Base-by-base conservation (phyloP, 2,329 filamentous ascomycete species). In the Cladosporium phlei region DNA sequence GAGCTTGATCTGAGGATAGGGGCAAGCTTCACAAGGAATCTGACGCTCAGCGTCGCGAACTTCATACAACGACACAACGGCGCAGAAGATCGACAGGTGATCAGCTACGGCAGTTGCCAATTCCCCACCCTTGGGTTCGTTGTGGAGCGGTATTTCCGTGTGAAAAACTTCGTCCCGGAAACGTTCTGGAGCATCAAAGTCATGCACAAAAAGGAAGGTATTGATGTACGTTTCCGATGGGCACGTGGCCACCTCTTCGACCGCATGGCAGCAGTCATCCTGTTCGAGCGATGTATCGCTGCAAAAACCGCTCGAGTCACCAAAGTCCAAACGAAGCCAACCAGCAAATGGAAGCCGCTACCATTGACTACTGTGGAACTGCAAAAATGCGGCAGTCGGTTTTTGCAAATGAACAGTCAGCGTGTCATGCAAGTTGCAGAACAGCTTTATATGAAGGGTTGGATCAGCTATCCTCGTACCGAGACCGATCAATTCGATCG, bases 91-190 rank as follows among this genome's bases (percentile, higher is more conserved):
- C 70, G 54, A 70, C 55, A 42, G 27, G 42, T 59, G 6, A 52
- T 62, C 46, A 66, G 61, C 51, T 66, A 65, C 39, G 62, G 63
- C 14, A 95, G 90, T 3, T 98, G 93, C 56, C 93, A 98, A 64
- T 98, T 98, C 59, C 93, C 93, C 1, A 97, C 93, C 0, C 75
- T 98, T 4, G 93, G 93, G 0, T 98, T 98, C 55, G 91, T 98
- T 1, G 93, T 98, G 5, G 93, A 98, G 66, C 82, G 91, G 38
- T 98, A 97, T 65, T 88, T 95, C 58, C 83, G 87, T 40, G 93
- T 98, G 42, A 83, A 88, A 53, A 95, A 95, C 57, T 98, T 98
- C 65, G 82, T 93, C 1, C 86, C 91, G 0, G 93, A 98, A 62
- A 73, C 79, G 0, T 98, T 97, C 66, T 98, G 93, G 93, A 78